Percentiles rank a stretch among this genome's conserved stretches.
phyloP scores from a whole-genome alignment of 495 filamentous ascomycete species.

The Mytilinidion resinicola region DNA sequence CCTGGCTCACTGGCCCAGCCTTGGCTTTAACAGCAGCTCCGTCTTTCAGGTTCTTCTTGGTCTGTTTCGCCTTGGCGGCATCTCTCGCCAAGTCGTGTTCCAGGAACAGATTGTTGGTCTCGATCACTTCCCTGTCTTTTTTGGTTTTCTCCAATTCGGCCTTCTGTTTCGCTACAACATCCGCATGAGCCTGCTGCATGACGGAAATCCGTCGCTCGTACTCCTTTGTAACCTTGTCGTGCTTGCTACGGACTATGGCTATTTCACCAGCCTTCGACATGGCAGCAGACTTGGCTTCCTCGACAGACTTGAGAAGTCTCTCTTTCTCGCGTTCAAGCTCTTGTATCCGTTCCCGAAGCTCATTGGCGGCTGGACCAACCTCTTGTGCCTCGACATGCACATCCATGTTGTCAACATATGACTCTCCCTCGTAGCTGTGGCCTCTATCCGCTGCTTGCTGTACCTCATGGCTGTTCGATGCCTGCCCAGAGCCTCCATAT shows the following conservation, averaged over 20 bases:
- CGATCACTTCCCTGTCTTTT: conserved; percentile 53
- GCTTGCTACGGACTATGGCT: conserved; percentile 60
- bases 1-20: conserved; percentile 25
- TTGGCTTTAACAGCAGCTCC: conserved; percentile 9
- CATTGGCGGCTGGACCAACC: conserved; percentile 6
- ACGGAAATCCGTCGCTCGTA: conserved; percentile 49
- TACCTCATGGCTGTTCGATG: conserved; percentile 1
- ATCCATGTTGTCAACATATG: conserved; percentile 18
- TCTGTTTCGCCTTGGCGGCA: conserved; percentile 40
- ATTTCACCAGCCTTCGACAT: conserved; percentile 60
- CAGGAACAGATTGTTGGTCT: conserved; percentile 59
- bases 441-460: not conserved
- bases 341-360: conserved; percentile 30
- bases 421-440: not conserved
- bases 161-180: conserved; percentile 50
- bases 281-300: conserved; percentile 44
- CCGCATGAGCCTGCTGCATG: conserved; percentile 49
- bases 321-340: conserved; percentile 50
- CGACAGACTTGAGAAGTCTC: conserved; percentile 42
- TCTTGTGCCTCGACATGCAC: conserved; percentile 12
- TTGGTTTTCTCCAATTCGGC: conserved; percentile 51
- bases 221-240: conserved; percentile 48
- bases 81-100: conserved; percentile 60
- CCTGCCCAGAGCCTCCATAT: not conserved
- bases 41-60: conserved; percentile 38